These are phyloP conservation scores for Mycena galopus DNA, from an alignment of 768 basidiomycete species.

Conservation along the genomic window DNA sequence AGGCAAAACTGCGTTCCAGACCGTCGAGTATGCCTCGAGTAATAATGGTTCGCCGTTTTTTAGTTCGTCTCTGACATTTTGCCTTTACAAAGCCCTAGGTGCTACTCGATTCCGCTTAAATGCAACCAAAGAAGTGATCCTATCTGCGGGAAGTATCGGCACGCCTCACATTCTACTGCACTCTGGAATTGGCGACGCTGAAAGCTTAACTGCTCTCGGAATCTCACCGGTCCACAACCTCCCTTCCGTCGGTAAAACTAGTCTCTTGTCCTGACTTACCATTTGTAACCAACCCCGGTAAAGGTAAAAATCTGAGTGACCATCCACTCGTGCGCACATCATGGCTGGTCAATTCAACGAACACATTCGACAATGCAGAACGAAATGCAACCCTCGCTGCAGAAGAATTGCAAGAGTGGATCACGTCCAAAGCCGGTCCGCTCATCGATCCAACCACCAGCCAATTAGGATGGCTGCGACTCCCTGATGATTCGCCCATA, in stretches of 20 bases:
- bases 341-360: slow-evolving; percentile 39
- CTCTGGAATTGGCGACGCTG: slow-evolving; percentile 45
- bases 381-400: slow-evolving; percentile 29
- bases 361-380: slow-evolving; percentile 25
- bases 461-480: slow-evolving; percentile 38
- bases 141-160: slow-evolving; percentile 49
- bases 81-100: background rate
- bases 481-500: slow-evolving; percentile 29
- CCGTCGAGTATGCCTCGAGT: slow-evolving; percentile 31
- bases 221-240: slow-evolving; percentile 37
- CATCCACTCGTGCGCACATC: slow-evolving; percentile 30
- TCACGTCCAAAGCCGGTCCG: slow-evolving; percentile 32
- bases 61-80: background rate
- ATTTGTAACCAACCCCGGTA: too few species aligned
- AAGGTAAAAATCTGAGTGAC: slow-evolving; percentile 42
- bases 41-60: background rate
- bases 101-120: slow-evolving; percentile 24
- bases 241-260: slow-evolving; percentile 43
- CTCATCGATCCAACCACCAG: slow-evolving; percentile 20
- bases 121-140: slow-evolving; percentile 47
- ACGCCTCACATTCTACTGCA: slow-evolving; percentile 44
- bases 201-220: slow-evolving; percentile 24
- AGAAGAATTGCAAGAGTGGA: slow-evolving; percentile 34
- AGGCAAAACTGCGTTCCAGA: slow-evolving; percentile 18
- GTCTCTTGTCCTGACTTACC: too few species aligned